phyloP scores from a whole-genome alignment of 805 yeast species.

The Candida corydali region DNA sequence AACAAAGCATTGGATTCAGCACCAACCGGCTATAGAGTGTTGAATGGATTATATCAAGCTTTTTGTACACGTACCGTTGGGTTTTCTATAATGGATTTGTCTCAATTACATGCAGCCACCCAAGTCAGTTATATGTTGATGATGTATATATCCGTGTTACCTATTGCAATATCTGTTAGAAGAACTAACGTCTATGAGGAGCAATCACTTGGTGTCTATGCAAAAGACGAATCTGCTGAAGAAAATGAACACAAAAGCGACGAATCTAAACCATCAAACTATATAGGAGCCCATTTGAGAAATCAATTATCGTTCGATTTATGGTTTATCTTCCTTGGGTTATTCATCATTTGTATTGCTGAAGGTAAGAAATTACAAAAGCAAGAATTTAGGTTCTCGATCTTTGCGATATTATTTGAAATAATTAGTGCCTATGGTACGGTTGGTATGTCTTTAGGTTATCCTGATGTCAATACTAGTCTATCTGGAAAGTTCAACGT shows the following conservation, averaged over 20 bases:
- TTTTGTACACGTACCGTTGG: slow-evolving; percentile 95
- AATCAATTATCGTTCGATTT: slow-evolving; percentile 90
- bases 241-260: slow-evolving; percentile 25
- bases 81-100: slow-evolving; percentile 65
- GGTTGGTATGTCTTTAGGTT: slow-evolving; percentile 89
- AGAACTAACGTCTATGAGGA: slow-evolving; percentile 98
- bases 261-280: slow-evolving; percentile 50
- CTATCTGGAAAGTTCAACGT: slow-evolving; percentile 68
- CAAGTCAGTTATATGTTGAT: slow-evolving; percentile 91
- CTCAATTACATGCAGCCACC: slow-evolving; percentile 79
- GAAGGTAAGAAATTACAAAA: slow-evolving; percentile 63
- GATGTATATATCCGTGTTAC: slow-evolving; percentile 98
- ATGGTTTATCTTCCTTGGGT: slow-evolving; percentile 87
- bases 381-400: slow-evolving; percentile 46
- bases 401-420: slow-evolving; percentile 79
- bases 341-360: slow-evolving; percentile 81
- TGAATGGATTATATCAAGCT: slow-evolving; percentile 88
- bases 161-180: slow-evolving; percentile 93
- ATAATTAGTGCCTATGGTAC: slow-evolving; percentile 95
- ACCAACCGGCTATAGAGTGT: slow-evolving; percentile 62
- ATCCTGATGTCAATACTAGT: slow-evolving; percentile 62
- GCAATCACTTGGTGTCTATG: slow-evolving; percentile 89
- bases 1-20: slow-evolving; percentile 48
- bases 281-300: slow-evolving; percentile 82
- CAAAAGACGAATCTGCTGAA: slow-evolving; percentile 23